Percentiles rank a stretch among this genome's conserved stretches.
These are phyloP conservation scores for Fusarium praegraminearum DNA, from an alignment of 2,329 filamentous ascomycete species.

Conservation along the genomic window DNA sequence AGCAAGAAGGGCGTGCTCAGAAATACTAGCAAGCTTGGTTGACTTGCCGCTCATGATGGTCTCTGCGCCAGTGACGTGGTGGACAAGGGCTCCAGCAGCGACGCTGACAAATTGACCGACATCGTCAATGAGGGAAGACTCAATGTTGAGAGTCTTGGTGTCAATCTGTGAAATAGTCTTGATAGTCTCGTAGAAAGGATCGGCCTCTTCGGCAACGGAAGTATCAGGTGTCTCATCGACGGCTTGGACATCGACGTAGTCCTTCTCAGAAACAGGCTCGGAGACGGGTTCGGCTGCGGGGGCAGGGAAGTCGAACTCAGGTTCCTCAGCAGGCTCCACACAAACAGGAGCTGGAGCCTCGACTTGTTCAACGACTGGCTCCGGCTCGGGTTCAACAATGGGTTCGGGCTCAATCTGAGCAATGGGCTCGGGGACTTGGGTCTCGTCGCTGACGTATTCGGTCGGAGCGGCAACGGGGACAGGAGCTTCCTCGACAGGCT, in stretches of 20 bases:
- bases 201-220: neutral
- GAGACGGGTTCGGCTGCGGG: neutral
- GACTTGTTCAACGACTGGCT: neutral
- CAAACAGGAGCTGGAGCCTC: neutral
- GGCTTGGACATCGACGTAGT: neutral
- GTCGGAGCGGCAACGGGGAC: neutral
- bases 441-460: neutral
- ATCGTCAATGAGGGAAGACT: neutral
- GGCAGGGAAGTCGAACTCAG: neutral
- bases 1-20: constrained; percentile 1
- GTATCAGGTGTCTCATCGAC: neutral
- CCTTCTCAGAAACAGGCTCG: neutral
- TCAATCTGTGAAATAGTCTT: neutral
- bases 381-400: neutral
- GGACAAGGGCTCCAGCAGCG: neutral
- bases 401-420: no score
- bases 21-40: neutral
- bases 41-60: neutral
- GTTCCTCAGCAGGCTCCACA: neutral
- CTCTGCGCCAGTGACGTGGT: neutral
- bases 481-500: neutral
- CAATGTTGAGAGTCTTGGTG: neutral
- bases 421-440: neutral
- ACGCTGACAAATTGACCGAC: neutral
- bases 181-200: neutral